Base-by-base conservation (phyloP, 768 basidiomycete genomes). In the Kondoa malvinella region DNA sequence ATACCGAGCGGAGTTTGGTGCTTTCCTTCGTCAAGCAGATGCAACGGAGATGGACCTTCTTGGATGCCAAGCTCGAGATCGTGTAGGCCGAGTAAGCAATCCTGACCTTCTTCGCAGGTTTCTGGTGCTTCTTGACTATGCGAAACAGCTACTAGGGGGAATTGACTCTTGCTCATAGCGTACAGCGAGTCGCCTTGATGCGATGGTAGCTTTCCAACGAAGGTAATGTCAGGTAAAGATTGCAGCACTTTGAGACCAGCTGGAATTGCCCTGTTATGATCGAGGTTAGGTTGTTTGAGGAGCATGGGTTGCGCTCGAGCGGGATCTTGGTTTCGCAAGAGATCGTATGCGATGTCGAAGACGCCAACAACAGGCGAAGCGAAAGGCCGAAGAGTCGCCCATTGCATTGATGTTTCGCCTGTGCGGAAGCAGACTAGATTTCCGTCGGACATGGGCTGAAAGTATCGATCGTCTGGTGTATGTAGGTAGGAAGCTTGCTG, bases 111-210 rank as follows among this genome's bases (percentile, higher is more conserved):
- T 50, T 60, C 40, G 12, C 21, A 26, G 15, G 3, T 16, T 32
- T 16, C 16, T 3, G 15, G 27, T 15, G 61, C 72, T 69, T 75
- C 27, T 67, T 75, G 69, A 67, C 70, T 64, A 67, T 76, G 77
- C 15, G 77, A 76, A 67, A 79, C 77, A 31, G 75, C 84, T 68
- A 94, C 86, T 12, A 96, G 80, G 0, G 92, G 94, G 74, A 83
- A 96, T 4, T 82, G 82, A 14, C 82, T 80, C 0, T 88, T 86
- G 70, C 87, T 87, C 84, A 96, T 87, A 25, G 88, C 91, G 72
- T 85, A 94, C 1, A 95, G 80, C 56, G 86, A 87, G 1, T 82
- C 84, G 0, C 82, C 83, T 74, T 85, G 84, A 59, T 83, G 82
- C 17, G 26, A n/a, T 1, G 59, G 30, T 32, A 91, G 82, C 21